These are phyloP conservation scores for Boletus pseudopeckii DNA, from an alignment of 768 basidiomycete genomes.

Conservation along the genomic window DNA sequence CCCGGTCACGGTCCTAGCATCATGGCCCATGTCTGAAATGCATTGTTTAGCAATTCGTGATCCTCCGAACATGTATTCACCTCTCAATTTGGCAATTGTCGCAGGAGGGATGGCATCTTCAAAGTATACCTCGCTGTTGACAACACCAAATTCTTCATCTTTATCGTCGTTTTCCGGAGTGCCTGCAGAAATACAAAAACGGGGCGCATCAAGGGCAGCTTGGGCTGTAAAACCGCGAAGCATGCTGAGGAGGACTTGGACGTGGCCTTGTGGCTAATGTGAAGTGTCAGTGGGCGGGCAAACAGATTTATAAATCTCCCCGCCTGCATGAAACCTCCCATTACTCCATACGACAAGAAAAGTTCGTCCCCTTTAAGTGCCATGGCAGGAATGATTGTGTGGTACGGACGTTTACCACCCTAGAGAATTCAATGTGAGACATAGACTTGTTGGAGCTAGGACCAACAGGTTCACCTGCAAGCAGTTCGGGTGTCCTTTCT, in stretches of 20 bases:
- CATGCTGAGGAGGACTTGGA: slow-evolving; percentile 90
- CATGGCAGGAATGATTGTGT: slow-evolving; percentile 93
- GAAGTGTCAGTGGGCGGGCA: background rate
- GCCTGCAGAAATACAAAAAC: slow-evolving; percentile 93
- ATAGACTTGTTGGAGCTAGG: background rate
- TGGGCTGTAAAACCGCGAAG: slow-evolving; percentile 86
- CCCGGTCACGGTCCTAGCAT: slow-evolving; percentile 60
- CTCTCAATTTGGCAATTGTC: slow-evolving; percentile 63
- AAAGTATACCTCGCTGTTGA: slow-evolving; percentile 81
- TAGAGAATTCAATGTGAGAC: slow-evolving; percentile 24
- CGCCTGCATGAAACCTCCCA: slow-evolving; percentile 91
- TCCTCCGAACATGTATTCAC: slow-evolving; percentile 36
- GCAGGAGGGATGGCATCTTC: slow-evolving; percentile 75
- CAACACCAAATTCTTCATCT: slow-evolving; percentile 51
- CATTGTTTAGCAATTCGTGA: slow-evolving; percentile 1
- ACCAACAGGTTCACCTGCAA: slow-evolving; percentile 49
- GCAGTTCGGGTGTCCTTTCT: slow-evolving; percentile 80
- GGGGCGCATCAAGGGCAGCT: slow-evolving; percentile 88
- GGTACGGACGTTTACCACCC: slow-evolving; percentile 85
- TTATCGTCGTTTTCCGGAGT: slow-evolving; percentile 56
- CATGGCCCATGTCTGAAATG: slow-evolving; percentile 80
- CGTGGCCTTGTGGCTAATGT: slow-evolving; percentile 85
- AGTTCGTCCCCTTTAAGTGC: slow-evolving; percentile 75
- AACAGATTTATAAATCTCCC: background rate
- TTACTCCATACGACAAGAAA: slow-evolving; percentile 86